A percentile compares a stretch with the other conserved stretches of the same genome.
Conservation (phyloP, 441 rosid species). For the Daphne laureola region DNA sequence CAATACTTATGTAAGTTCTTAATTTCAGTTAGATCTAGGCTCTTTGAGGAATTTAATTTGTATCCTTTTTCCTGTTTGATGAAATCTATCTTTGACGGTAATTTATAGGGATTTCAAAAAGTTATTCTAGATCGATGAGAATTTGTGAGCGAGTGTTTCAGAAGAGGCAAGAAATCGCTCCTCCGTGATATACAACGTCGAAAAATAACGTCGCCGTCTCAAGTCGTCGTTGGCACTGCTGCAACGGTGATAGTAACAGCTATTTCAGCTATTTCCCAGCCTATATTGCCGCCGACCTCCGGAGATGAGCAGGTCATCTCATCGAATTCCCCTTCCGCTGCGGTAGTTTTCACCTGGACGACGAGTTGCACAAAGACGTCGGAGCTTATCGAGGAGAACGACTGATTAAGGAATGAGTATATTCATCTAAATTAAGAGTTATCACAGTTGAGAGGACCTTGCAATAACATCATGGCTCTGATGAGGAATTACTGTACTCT, state of each 20-base stretch:
- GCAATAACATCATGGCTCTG: conserved; percentile 45
- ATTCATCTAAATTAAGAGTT: conserved; percentile 55
- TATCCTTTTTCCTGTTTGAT: background rate
- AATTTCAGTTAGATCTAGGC: background rate
- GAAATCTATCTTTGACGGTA: background rate
- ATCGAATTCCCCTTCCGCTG: conserved; percentile 52
- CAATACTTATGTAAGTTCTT: conserved; percentile 70
- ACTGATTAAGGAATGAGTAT: conserved; percentile 65
- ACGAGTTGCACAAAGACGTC: conserved; percentile 67
- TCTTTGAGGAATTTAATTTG: background rate
- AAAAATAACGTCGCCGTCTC: conserved; percentile 35
- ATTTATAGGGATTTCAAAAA: conserved; percentile 61
- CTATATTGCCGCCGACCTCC: conserved; percentile 65
- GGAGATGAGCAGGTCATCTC: conserved; percentile 78
- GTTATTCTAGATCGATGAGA: conserved; percentile 96
- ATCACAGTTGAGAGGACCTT: conserved; percentile 51
- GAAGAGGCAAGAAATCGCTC: conserved; percentile 63
- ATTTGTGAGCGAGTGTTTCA: conserved; percentile 70
- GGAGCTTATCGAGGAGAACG: conserved; percentile 79
- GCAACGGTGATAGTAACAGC: conserved; percentile 30
- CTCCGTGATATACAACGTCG: conserved; percentile 82
- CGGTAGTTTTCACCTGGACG: conserved; percentile 22
- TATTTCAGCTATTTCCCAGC: conserved; percentile 15
- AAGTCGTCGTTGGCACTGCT: conserved; percentile 9
- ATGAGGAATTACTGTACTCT: conserved; percentile 65